Conservation (phyloP, 1,284 basidiomycete species). For the Sanghuangporus baumii region DNA sequence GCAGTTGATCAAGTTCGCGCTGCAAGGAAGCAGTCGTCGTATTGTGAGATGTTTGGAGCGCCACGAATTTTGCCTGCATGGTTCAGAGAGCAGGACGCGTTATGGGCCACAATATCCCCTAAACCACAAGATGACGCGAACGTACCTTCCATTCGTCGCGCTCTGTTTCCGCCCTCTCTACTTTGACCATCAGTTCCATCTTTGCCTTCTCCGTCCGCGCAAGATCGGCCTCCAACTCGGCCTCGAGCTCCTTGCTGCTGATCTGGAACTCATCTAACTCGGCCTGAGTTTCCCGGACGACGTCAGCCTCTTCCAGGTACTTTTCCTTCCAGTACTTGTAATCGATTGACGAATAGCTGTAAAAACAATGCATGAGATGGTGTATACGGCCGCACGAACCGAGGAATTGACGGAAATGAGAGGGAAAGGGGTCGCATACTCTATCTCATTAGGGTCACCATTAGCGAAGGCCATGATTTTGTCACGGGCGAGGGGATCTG, state of each 20-base stretch:
- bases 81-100: slow-evolving; percentile 1
- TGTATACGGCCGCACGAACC: background rate
- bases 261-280: slow-evolving; percentile 91
- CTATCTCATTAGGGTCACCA: slow-evolving; percentile 55
- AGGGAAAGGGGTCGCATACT: slow-evolving; percentile 32
- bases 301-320: slow-evolving; percentile 81
- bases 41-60: slow-evolving; percentile 85
- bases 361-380: slow-evolving; percentile 8
- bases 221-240: slow-evolving; percentile 87
- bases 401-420: slow-evolving; percentile 13
- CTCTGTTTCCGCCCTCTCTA: slow-evolving; percentile 70
- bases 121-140: slow-evolving; percentile 12
- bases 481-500: slow-evolving; percentile 53
- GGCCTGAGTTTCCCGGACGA: slow-evolving; percentile 77
- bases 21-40: slow-evolving; percentile 82
- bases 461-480: slow-evolving; percentile 43
- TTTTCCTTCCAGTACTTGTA: slow-evolving; percentile 74
- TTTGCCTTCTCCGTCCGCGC: slow-evolving; percentile 84
- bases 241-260: slow-evolving; percentile 89
- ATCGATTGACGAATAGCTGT: slow-evolving; percentile 43
- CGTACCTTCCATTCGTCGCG: slow-evolving; percentile 90
- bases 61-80: slow-evolving; percentile 77
- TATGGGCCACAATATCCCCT: slow-evolving; percentile 3
- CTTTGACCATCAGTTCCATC: slow-evolving; percentile 73
- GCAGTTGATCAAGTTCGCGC: slow-evolving; percentile 80